A percentile compares a stretch with the other conserved stretches of the same genome.
phyloP scores from a whole-genome alignment of 768 basidiomycete species.

The Wakefieldia striispora region DNA sequence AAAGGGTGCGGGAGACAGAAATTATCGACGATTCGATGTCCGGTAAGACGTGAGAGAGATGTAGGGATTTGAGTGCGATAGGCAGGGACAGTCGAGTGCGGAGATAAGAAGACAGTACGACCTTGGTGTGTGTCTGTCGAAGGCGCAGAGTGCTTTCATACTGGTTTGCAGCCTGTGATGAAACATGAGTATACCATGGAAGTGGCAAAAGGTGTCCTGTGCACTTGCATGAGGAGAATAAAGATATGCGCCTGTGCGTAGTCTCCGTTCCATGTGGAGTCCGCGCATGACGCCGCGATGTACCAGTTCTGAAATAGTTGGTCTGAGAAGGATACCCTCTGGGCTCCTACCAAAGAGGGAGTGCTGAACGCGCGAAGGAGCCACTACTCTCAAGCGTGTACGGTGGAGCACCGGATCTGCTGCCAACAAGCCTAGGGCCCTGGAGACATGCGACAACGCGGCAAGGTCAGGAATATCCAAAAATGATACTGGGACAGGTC shows the following conservation, averaged over 20 bases:
- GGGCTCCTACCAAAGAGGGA: constrained; percentile 59
- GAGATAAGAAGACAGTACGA: constrained; percentile 53
- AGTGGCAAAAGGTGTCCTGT: neutral
- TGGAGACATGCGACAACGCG: constrained; percentile 46
- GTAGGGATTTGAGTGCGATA: constrained; percentile 42
- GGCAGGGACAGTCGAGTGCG: constrained; percentile 43
- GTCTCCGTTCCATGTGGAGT: constrained; percentile 60
- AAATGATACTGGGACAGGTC: constrained; percentile 51
- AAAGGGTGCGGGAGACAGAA: constrained; percentile 55
- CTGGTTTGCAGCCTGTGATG: constrained; percentile 57
- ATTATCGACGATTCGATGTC: constrained; percentile 60
- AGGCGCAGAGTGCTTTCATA: constrained; percentile 59
- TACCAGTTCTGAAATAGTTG: constrained; percentile 64
- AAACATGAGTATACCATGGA: constrained; percentile 6
- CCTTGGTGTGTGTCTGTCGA: constrained; percentile 50
- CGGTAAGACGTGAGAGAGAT: constrained; percentile 54
- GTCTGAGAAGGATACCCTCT: constrained; percentile 55
- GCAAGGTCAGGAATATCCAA: constrained; percentile 73
- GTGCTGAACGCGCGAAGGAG: constrained; percentile 67
- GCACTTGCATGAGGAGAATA: constrained; percentile 53
- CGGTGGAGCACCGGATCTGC: constrained; percentile 64
- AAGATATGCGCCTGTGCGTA: constrained; percentile 65
- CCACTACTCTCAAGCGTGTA: constrained; percentile 56
- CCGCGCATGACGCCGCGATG: constrained; percentile 72
- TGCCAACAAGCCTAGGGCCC: constrained; percentile 47